These are phyloP conservation scores for Quercus gilva DNA, from an alignment of 306 rosid genomes.

Conservation along the genomic window DNA sequence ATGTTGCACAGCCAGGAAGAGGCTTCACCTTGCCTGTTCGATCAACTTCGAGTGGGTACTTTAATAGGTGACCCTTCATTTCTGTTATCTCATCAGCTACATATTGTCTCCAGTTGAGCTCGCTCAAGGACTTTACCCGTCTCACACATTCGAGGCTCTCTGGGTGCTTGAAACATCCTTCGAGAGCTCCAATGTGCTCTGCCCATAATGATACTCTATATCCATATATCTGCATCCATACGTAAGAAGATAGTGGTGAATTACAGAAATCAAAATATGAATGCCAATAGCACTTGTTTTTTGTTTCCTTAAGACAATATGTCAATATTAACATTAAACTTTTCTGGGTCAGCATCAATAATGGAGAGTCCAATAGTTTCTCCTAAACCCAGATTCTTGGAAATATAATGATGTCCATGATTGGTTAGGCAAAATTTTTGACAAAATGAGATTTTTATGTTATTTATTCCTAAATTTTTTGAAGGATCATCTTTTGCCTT, in stretches of 20 bases:
- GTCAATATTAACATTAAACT: background rate
- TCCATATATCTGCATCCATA: conserved; percentile 58
- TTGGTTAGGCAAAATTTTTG: too few species aligned
- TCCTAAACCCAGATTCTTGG: too few species aligned
- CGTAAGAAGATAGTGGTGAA: background rate
- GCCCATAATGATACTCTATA: conserved; percentile 92
- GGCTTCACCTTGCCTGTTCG: conserved; percentile 53
- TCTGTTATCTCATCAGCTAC: conserved; percentile 60
- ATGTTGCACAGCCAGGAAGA: conserved; percentile 54
- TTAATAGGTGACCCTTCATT: conserved; percentile 73
- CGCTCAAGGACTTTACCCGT: conserved; percentile 51
- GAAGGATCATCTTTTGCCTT: too few species aligned
- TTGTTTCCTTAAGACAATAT: background rate
- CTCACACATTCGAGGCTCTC: conserved; percentile 75
- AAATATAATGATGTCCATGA: too few species aligned
- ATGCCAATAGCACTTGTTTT: background rate
- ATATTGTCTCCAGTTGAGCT: conserved; percentile 76
- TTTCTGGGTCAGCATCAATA: background rate
- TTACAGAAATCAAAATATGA: background rate
- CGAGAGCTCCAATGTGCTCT: conserved; percentile 68
- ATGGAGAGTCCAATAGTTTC: background rate
- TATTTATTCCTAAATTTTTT: too few species aligned
- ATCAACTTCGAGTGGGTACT: conserved; percentile 76
- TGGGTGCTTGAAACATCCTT: conserved; percentile 59
- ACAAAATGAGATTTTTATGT: too few species aligned